Evolutionary conservation across 2,329 filamentous ascomycete genomes (phyloP), one percentile per base, ranked within the genome.

Genomic region (Aquanectria penicillioides): DNA sequence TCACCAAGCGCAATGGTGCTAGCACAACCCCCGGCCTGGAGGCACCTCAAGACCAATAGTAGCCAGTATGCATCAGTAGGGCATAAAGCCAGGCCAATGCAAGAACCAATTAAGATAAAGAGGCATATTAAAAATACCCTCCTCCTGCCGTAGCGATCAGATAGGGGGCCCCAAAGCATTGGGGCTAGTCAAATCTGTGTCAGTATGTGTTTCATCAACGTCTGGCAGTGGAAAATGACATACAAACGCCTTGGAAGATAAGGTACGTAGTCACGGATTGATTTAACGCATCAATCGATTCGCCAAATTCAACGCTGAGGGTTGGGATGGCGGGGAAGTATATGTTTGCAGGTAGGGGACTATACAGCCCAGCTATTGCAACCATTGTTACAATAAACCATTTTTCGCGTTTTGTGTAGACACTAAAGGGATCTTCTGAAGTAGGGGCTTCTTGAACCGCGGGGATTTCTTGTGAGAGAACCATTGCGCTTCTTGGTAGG

Each of bases 81-180:
- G n/a, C 73, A 73, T 1, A 75, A 48, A 0, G 73, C 72, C 26
- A 76, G 61, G 2, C 73, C 73, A 6, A 75, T 62, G 37, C 73
- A 73, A 0, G 73, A 70, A 6, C 68, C 73, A 3, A 74, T 57
- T 6, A 76, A 59, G 3, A 76, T 67, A 5, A 65, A 31, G 9
- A 76, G 56, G 38, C 73, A 75, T 36, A 65, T 47, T 1, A 74
- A 15, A 8, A 74, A 74, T 2, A 74, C 41, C 0, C 72, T 71
- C 5, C 74, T 61, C 3, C 74, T 63, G 12, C 73, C 73, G 41
- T 71, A 72, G 4, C 70, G 68, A 46, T 75, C 74, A 1, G 73
- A 75, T 4, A 76, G 55, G 2, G 74, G 67, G 6, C 73, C 73
- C 74, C 74, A 76, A 6, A 76, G 63, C 70, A 75, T 74, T 2